Conservation (phyloP, 2,329 filamentous ascomycete genomes). For the Rutstroemia sp. region DNA sequence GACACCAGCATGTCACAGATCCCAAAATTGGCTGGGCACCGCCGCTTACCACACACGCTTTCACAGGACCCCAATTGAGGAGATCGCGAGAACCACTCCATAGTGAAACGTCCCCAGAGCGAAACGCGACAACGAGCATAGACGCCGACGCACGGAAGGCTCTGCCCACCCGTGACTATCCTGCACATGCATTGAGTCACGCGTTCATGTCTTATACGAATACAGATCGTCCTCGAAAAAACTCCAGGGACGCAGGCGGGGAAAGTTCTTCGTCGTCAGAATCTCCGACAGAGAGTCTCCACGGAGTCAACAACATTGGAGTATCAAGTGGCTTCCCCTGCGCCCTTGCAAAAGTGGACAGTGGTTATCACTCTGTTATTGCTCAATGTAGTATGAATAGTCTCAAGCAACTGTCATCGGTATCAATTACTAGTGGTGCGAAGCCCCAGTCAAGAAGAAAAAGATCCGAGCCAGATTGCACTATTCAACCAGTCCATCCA, state of each 20-base stretch:
- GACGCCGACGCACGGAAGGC: background rate
- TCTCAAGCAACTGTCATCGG: background rate
- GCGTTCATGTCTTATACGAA: no score
- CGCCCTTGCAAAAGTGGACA: no score
- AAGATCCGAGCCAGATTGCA: background rate
- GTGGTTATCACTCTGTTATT: no score
- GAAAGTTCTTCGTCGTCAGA: no score
- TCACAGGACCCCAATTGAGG: background rate
- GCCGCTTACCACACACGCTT: background rate
- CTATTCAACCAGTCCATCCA: background rate
- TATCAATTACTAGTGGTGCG: background rate
- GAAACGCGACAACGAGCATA: background rate
- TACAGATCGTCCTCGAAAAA: no score
- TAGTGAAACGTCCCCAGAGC: background rate
- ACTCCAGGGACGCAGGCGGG: no score
- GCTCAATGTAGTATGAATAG: background rate
- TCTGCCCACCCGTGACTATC: no score
- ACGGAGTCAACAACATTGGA: no score
- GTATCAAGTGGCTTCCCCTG: no score
- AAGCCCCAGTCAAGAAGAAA: background rate
- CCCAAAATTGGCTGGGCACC: constrained; percentile 2
- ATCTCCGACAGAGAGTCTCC: no score
- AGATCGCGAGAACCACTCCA: background rate
- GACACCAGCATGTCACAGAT: background rate
- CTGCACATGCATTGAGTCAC: no score